Percentiles rank a stretch among this genome's conserved stretches.
Evolutionary conservation across 768 basidiomycete genomes (phyloP).

Genomic region (Podaxis mareebaensis): DNA sequence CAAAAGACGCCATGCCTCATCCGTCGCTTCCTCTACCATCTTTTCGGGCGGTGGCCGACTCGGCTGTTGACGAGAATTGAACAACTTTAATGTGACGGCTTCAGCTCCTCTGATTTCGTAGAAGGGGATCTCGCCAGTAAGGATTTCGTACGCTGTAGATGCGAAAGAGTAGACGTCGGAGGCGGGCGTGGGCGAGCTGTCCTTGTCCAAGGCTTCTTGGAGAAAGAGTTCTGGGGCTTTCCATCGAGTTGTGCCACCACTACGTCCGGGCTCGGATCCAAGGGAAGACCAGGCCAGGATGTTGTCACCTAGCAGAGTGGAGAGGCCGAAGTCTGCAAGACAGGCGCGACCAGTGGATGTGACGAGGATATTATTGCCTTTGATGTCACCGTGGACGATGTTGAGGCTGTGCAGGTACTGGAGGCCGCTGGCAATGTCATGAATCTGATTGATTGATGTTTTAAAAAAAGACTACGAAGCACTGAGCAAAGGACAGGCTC

Average conservation of each 20-base stretch:
- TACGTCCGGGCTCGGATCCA: not conserved
- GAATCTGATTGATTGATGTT: conserved; percentile 7
- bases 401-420: conserved; percentile 17
- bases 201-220: conserved; percentile 11
- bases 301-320: conserved; percentile 17
- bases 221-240: conserved; percentile 20
- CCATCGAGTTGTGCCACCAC: conserved; percentile 21
- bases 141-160: conserved; percentile 18
- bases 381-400: conserved; percentile 18
- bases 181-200: not conserved
- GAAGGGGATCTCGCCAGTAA: conserved; percentile 24
- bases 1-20: conserved; percentile 8
- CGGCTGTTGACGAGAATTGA: conserved; percentile 4
- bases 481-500: not conserved
- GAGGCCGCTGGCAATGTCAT: conserved; percentile 18
- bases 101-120: conserved; percentile 20
- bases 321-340: conserved; percentile 19
- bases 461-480: too few species aligned
- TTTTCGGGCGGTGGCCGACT: conserved; percentile 10
- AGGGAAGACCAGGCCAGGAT: conserved; percentile 19
- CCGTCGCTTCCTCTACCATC: conserved; percentile 3
- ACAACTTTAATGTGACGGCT: conserved; percentile 19
- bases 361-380: conserved; percentile 18
- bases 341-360: conserved; percentile 15
- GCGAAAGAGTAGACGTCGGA: conserved; percentile 19